Evolutionary conservation across 495 filamentous ascomycete genomes (phyloP).

Genomic region (Aspergillus cavernicola): DNA sequence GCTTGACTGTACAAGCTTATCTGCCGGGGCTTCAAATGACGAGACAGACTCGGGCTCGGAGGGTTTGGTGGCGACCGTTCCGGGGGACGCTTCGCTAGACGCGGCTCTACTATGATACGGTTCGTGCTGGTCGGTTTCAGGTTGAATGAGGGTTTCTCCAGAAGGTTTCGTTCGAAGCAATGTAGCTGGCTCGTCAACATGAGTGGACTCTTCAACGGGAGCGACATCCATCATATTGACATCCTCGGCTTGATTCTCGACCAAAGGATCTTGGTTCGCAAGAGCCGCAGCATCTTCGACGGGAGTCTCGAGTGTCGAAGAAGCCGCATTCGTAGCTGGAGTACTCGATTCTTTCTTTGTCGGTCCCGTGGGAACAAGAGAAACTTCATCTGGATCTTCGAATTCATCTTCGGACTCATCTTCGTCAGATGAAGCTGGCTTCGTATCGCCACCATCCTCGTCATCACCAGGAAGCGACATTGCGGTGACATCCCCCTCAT

Average conservation of each 20-base stretch:
- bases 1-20: constrained; percentile 31
- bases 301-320: constrained; percentile 7
- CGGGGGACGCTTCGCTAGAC: constrained; percentile 51
- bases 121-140: constrained; percentile 20
- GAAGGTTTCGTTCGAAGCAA: not conserved
- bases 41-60: constrained; percentile 65
- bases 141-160: constrained; percentile 13
- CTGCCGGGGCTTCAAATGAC: constrained; percentile 47
- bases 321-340: not conserved
- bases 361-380: constrained; percentile 42
- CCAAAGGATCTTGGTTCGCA: not conserved
- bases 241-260: not conserved
- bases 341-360: constrained; percentile 7
- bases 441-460: constrained; percentile 14
- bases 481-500: constrained; percentile 6
- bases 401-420: constrained; percentile 23
- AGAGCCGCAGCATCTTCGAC: constrained; percentile 9
- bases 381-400: constrained; percentile 45
- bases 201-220: not conserved
- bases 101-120: constrained; percentile 29
- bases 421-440: constrained; percentile 20
- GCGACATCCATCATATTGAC: constrained; percentile 8
- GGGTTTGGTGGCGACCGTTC: constrained; percentile 62
- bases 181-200: not conserved
- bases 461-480: not conserved